A percentile compares a stretch with the other conserved stretches of the same genome.
phyloP scores from a whole-genome alignment of 2,329 filamentous ascomycete species.

The Falciphora oryzae region DNA sequence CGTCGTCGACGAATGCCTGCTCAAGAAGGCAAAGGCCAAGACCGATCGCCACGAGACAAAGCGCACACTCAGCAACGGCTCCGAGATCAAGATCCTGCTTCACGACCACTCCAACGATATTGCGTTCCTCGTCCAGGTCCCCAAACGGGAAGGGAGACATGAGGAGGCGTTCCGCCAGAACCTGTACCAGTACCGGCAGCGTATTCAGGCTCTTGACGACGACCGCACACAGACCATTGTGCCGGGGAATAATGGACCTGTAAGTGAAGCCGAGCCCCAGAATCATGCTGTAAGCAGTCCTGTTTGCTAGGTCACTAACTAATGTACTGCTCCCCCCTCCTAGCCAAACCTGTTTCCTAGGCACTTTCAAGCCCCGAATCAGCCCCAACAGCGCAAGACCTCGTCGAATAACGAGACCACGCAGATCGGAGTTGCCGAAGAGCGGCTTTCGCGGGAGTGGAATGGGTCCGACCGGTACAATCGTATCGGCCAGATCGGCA shows the following conservation, averaged over 20 bases:
- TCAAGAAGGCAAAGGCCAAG: slow-evolving; percentile 38
- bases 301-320: not conserved
- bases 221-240: slow-evolving; percentile 39
- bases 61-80: slow-evolving; percentile 66
- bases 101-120: slow-evolving; percentile 52
- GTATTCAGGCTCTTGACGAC: slow-evolving; percentile 25
- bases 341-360: slow-evolving; percentile 25
- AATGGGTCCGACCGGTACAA: slow-evolving; percentile 82
- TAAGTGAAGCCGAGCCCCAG: slow-evolving; percentile 20
- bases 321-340: not conserved
- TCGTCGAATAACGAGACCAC: slow-evolving; percentile 15
- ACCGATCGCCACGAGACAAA: slow-evolving; percentile 24
- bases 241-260: slow-evolving; percentile 42
- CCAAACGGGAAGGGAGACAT: slow-evolving; percentile 62
- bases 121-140: slow-evolving; percentile 80
- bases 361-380: not conserved
- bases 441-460: slow-evolving; percentile 58
- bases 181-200: slow-evolving; percentile 58
- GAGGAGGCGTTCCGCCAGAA: slow-evolving; percentile 63
- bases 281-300: not conserved
- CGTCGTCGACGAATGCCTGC: slow-evolving; percentile 66
- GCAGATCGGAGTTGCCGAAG: slow-evolving; percentile 20
- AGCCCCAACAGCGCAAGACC: slow-evolving; percentile 10
- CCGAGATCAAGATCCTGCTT: slow-evolving; percentile 64
- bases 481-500: slow-evolving; percentile 73